Conservation (phyloP, 2,329 filamentous ascomycete genomes). For the Colletotrichum caudatum region DNA sequence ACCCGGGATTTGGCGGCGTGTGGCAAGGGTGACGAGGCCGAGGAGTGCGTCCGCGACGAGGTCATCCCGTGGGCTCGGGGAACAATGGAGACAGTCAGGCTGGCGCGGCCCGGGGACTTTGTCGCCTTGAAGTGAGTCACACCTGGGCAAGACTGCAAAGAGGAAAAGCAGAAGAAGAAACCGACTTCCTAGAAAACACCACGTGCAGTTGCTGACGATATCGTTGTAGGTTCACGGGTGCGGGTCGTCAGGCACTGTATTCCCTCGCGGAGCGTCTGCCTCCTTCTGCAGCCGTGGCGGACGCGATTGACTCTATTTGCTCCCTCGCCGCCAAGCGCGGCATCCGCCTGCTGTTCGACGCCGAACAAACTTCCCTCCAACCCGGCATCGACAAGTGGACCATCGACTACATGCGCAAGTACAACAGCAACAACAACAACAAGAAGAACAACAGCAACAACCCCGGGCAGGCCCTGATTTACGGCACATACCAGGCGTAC, state of each 20-base stretch:
- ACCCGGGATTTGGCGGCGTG: slow-evolving; percentile 57
- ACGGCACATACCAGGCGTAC: slow-evolving; percentile 85
- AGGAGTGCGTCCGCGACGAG: slow-evolving; percentile 66
- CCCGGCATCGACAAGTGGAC: slow-evolving; percentile 85
- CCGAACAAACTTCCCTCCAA: slow-evolving; percentile 85
- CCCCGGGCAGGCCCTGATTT: slow-evolving; percentile 74
- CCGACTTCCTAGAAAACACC: background rate
- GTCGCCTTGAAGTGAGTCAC: slow-evolving; percentile 70
- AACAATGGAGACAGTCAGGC: slow-evolving; percentile 77
- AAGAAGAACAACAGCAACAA: slow-evolving; percentile 83
- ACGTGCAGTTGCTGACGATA: slow-evolving; percentile 1
- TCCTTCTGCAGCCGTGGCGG: slow-evolving; percentile 73
- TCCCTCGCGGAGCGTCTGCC: slow-evolving; percentile 72
- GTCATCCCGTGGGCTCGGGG: slow-evolving; percentile 79
- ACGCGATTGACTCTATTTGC: slow-evolving; percentile 81
- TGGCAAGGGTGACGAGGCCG: slow-evolving; percentile 61
- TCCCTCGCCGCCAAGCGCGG: slow-evolving; percentile 75
- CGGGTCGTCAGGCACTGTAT: slow-evolving; percentile 78
- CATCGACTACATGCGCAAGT: slow-evolving; percentile 79
- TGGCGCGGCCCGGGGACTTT: slow-evolving; percentile 75
- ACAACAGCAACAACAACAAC: slow-evolving; percentile 66
- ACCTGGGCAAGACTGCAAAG: background rate
- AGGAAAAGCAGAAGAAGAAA: background rate
- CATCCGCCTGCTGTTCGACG: slow-evolving; percentile 84
- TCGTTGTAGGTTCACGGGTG: slow-evolving; percentile 76